phyloP scores from a whole-genome alignment of 257 asterid species.

The Asclepias syriaca region DNA sequence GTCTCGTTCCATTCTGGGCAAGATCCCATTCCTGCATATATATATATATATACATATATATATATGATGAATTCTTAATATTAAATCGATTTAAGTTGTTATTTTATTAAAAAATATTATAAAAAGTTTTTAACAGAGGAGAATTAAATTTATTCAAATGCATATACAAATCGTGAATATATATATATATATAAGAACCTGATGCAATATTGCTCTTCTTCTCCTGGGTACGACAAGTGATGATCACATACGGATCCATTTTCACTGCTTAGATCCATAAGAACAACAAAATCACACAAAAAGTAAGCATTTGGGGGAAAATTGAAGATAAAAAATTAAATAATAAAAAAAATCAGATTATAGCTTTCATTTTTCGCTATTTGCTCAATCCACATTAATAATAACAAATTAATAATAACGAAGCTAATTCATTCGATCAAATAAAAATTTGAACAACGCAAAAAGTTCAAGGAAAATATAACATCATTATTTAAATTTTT shows the following conservation, averaged over 20 bases:
- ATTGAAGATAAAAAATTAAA: neutral
- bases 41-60: no score
- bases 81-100: no score
- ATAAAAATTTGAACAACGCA: neutral
- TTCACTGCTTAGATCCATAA: conserved; percentile 27
- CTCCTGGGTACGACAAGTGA: conserved; percentile 52
- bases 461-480: neutral
- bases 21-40: conserved; percentile 40
- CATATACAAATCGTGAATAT: neutral
- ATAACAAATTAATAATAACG: no score
- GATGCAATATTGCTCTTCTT: conserved; percentile 56
- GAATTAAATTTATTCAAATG: neutral
- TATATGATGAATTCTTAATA: neutral
- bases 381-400: no score
- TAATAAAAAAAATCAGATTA: neutral
- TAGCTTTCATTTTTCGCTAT: no score
- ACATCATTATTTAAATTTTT: no score
- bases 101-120: no score
- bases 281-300: neutral
- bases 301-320: neutral
- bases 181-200: conserved; percentile 24
- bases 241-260: conserved; percentile 55
- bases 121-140: no score
- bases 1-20: conserved; percentile 64
- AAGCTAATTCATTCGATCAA: neutral